A percentile compares a stretch with the other conserved stretches of the same genome.
These are phyloP conservation scores for Pseudozyma tsukubaensis DNA, from an alignment of 1,284 basidiomycete genomes.

Conservation along the genomic window DNA sequence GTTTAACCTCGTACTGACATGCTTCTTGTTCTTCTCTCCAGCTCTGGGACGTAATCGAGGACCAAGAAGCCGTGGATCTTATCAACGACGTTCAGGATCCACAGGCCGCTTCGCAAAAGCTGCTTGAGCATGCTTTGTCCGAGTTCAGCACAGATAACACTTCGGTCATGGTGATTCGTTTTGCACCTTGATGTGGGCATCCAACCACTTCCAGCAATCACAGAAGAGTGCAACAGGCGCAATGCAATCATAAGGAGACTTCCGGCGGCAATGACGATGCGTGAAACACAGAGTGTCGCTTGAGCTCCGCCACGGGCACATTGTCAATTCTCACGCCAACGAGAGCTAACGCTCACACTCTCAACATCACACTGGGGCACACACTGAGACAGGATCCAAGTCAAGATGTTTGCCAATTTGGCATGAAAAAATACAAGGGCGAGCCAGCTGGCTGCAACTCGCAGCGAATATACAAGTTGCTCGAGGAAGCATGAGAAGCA, in stretches of 20 bases:
- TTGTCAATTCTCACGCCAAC: too few relatives aligned
- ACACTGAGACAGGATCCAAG: neutral
- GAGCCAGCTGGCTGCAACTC: constrained; percentile 4
- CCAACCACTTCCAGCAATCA: too few relatives aligned
- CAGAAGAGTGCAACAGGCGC: too few relatives aligned
- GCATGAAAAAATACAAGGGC: constrained; percentile 22
- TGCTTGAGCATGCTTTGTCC: constrained; percentile 86
- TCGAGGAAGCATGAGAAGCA: neutral
- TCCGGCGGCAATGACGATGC: too few relatives aligned
- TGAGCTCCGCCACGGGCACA: too few relatives aligned
- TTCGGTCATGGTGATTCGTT: constrained; percentile 65
- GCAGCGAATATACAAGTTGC: too few relatives aligned
- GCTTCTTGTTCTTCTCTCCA: constrained; percentile 67
- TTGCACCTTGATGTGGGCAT: constrained; percentile 20
- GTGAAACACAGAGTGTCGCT: too few relatives aligned
- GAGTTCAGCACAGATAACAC: constrained; percentile 90
- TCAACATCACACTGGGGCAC: neutral
- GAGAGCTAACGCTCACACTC: neutral
- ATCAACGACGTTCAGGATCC: constrained; percentile 81
- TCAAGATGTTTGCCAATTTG: too few relatives aligned
- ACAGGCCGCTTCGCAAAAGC: constrained; percentile 80
- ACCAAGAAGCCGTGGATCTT: constrained; percentile 91
- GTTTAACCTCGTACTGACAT: constrained; percentile 1
- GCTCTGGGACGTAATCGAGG: constrained; percentile 96
- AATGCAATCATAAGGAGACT: too few relatives aligned